A percentile compares a stretch with the other conserved stretches of the same genome.
phyloP scores from a whole-genome alignment of 1,284 basidiomycete species.

The Tilletia indica region DNA sequence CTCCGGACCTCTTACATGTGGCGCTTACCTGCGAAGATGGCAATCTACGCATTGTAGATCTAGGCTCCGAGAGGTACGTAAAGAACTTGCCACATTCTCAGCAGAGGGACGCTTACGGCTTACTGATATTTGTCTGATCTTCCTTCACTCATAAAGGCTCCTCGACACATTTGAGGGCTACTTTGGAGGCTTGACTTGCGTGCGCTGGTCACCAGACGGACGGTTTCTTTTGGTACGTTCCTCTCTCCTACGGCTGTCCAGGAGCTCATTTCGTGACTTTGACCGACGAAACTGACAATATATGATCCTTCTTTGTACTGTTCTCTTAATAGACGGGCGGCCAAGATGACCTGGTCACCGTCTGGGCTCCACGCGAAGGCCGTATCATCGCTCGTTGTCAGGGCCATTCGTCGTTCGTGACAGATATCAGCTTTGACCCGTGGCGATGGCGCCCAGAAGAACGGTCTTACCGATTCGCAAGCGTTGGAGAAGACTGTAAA shows the following conservation, averaged over 20 bases:
- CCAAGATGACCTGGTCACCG: conserved; percentile 86
- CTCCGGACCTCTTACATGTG: conserved; percentile 39
- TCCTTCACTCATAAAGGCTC: conserved; percentile 23
- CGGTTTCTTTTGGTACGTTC: conserved; percentile 76
- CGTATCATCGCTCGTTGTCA: conserved; percentile 88
- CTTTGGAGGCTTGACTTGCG: conserved; percentile 66
- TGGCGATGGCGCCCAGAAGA: conserved; percentile 63
- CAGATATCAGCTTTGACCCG: conserved; percentile 83
- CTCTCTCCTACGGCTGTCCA: too few species aligned
- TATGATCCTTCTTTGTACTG: too few species aligned
- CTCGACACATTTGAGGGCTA: conserved; percentile 44
- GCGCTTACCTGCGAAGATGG: conserved; percentile 48
- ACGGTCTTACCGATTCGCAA: conserved; percentile 44
- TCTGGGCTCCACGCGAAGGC: conserved; percentile 45
- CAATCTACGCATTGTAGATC: conserved; percentile 42
- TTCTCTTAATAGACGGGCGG: conserved; percentile 66
- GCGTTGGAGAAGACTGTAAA: conserved; percentile 50
- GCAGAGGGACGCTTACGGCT: not conserved
- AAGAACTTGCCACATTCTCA: not conserved
- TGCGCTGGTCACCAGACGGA: conserved; percentile 92
- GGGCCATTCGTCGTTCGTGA: conserved; percentile 92
- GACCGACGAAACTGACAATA: too few species aligned
- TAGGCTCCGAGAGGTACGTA: conserved; percentile 35
- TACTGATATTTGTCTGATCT: not conserved
- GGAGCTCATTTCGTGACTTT: too few species aligned